These are phyloP conservation scores for Neurospora pannonica DNA, from an alignment of 495 filamentous ascomycete genomes.

Conservation along the genomic window DNA sequence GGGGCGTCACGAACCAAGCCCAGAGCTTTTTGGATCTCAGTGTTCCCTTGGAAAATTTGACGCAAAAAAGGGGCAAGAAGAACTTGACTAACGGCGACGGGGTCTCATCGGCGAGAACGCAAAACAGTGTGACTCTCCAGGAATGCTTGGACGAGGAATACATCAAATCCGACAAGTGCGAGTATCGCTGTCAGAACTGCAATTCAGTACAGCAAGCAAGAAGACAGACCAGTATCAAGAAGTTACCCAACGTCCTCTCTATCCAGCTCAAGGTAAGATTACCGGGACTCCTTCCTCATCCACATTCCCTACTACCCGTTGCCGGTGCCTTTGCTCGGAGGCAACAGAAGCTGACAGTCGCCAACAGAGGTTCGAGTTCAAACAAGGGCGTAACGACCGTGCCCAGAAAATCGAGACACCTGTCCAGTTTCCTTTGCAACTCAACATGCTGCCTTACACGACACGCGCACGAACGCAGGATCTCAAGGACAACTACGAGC, in stretches of 20 bases:
- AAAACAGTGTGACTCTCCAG: slow-evolving; percentile 45
- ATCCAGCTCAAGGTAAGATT: slow-evolving; percentile 76
- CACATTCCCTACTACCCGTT: neutral
- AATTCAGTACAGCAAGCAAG: slow-evolving; percentile 60
- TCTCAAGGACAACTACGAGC: slow-evolving; percentile 34
- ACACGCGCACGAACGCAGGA: slow-evolving; percentile 42
- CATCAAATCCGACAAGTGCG: slow-evolving; percentile 64
- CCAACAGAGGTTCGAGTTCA: slow-evolving; percentile 68
- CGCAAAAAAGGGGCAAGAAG: slow-evolving; percentile 42
- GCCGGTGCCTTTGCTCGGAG: neutral
- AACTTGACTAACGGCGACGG: slow-evolving; percentile 22
- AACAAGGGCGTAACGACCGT: slow-evolving; percentile 43
- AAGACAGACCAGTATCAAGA: slow-evolving; percentile 70
- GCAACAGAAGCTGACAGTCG: neutral
- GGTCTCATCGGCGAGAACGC: slow-evolving; percentile 6
- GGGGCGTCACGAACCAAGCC: slow-evolving; percentile 63
- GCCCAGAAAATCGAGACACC: slow-evolving; percentile 72
- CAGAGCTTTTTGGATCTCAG: slow-evolving; percentile 84
- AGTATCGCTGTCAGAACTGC: slow-evolving; percentile 75
- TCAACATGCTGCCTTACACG: slow-evolving; percentile 84
- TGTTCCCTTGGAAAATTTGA: slow-evolving; percentile 60
- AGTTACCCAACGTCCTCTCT: slow-evolving; percentile 74
- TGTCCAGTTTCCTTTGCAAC: slow-evolving; percentile 72
- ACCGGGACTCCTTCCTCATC: neutral
- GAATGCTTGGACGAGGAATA: slow-evolving; percentile 75